phyloP scores from a whole-genome alignment of 192 early-diverging fungal genomes.

The Glomus cerebriforme region DNA sequence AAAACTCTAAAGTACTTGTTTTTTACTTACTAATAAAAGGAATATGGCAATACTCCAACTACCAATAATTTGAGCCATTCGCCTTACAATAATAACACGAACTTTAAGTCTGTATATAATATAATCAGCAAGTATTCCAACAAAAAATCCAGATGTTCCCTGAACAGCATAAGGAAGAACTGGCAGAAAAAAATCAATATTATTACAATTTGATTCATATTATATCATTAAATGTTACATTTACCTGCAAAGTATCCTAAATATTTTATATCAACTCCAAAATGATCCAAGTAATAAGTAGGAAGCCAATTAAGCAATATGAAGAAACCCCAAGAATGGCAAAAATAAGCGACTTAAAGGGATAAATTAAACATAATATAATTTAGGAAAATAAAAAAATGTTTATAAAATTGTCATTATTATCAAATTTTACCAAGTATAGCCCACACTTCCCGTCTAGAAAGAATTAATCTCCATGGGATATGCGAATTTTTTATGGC shows the following conservation, averaged over 20 bases:
- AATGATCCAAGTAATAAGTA: constrained; percentile 44
- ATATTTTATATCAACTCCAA: constrained; percentile 40
- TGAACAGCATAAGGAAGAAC: constrained; percentile 40
- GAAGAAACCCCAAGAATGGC: constrained; percentile 41
- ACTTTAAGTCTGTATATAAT: constrained; percentile 33
- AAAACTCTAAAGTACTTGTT: not conserved
- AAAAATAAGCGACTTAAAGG: constrained; percentile 28
- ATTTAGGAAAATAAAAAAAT: too few species aligned
- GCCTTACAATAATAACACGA: constrained; percentile 31
- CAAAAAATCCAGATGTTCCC: constrained; percentile 33
- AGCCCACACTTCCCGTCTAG: constrained; percentile 16
- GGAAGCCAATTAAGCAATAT: constrained; percentile 43
- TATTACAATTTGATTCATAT: not conserved
- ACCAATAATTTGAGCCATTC: constrained; percentile 35
- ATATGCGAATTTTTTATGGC: not conserved
- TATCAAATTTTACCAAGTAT: not conserved
- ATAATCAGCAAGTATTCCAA: constrained; percentile 42
- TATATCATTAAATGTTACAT: not conserved
- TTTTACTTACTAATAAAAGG: constrained; percentile 29
- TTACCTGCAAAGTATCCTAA: constrained; percentile 45
- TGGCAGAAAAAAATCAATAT: not conserved
- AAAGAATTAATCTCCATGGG: constrained; percentile 21
- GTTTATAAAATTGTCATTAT: too few species aligned
- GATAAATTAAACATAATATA: not conserved
- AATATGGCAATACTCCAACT: constrained; percentile 35